A percentile compares a stretch with the other conserved stretches of the same genome.
These are phyloP conservation scores for Cordyceps militaris DNA, from an alignment of 2,329 filamentous ascomycete species.

Conservation along the genomic window DNA sequence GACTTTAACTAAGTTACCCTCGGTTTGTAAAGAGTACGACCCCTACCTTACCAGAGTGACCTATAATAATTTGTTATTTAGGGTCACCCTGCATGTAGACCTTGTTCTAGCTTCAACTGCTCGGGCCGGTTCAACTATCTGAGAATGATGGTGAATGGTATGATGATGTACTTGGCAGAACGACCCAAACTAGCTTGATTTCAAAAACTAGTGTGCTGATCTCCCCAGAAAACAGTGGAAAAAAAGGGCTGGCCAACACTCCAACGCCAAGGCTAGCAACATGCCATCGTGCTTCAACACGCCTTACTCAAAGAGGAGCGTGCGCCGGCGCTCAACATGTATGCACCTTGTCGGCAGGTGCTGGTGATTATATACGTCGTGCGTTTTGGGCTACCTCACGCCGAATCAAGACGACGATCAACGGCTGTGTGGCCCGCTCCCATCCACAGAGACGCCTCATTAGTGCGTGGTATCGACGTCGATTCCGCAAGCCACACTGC, in stretches of 20 bases:
- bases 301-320: slow-evolving; percentile 3
- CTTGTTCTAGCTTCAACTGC: neutral
- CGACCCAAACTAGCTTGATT: too few species aligned
- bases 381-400: neutral
- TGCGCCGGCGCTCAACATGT: neutral
- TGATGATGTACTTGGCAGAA: neutral
- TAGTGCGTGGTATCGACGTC: neutral
- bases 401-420: neutral
- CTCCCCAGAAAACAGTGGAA: neutral
- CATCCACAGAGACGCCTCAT: neutral
- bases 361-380: neutral
- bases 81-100: too few species aligned
- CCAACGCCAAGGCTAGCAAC: too few species aligned
- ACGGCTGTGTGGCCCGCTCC: neutral
- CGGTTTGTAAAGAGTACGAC: too few species aligned
- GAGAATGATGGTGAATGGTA: neutral
- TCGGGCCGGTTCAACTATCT: neutral
- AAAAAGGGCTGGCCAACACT: neutral
- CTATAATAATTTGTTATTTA: too few species aligned
- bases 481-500: neutral
- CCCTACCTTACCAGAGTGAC: too few species aligned
- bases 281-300: neutral
- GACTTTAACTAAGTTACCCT: too few species aligned
- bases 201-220: neutral
- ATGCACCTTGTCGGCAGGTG: neutral